Evolutionary conservation across 2,329 filamentous ascomycete genomes (phyloP).

Genomic region (Aspergillus novoparasiticus): DNA sequence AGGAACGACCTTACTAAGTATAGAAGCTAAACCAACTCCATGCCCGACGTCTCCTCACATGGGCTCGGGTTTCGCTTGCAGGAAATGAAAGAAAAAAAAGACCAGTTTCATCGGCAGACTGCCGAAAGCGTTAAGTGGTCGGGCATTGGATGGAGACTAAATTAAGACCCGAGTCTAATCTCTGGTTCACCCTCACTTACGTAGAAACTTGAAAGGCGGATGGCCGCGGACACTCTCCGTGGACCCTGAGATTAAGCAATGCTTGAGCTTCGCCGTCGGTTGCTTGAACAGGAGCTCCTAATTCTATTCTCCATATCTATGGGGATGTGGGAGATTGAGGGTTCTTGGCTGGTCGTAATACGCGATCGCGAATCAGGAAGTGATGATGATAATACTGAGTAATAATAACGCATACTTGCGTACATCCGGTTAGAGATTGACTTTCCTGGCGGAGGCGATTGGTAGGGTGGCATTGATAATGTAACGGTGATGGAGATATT

Average conservation of each 20-base stretch:
- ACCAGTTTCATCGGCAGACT: neutral
- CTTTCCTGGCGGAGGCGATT: neutral
- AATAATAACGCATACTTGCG: neutral
- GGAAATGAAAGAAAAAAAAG: neutral
- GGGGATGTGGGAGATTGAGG: neutral
- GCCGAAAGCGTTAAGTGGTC: neutral
- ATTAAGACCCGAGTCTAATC: conserved; percentile 2
- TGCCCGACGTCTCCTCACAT: neutral
- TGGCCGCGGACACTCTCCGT: neutral
- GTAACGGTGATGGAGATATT: neutral
- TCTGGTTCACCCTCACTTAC: neutral
- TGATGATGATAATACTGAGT: neutral
- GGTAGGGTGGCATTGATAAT: neutral
- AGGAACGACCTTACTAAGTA: neutral
- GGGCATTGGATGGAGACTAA: neutral
- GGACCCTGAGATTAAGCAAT: conserved; percentile 3
- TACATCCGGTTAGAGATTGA: neutral
- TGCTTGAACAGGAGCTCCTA: neutral
- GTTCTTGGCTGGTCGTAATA: neutral
- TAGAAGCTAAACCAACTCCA: neutral
- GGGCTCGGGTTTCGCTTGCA: neutral
- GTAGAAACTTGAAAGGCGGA: neutral
- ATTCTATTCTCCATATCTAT: neutral
- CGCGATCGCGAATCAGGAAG: neutral
- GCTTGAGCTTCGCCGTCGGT: neutral